Conservation (phyloP, 2,329 filamentous ascomycete species). For the Xylaria sp. region DNA sequence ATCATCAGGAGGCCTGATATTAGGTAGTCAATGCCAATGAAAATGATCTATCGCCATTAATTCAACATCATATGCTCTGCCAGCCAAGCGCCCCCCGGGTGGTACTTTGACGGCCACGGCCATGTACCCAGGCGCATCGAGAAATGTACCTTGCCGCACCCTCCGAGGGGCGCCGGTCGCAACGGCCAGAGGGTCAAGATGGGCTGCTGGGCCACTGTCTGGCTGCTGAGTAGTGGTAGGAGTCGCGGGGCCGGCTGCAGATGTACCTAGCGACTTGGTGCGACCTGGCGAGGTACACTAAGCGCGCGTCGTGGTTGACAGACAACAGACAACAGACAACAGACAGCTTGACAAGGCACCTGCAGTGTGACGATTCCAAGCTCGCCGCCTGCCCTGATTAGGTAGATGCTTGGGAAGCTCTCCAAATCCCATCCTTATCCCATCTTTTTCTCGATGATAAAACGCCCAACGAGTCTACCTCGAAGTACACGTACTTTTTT, state of each 20-base stretch:
- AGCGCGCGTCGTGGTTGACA: neutral
- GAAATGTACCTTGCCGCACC: neutral
- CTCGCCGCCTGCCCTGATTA: slow-evolving; percentile 8
- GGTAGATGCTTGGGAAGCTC: neutral
- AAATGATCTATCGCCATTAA: neutral
- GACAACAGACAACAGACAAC: too few species aligned
- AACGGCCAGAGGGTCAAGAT: neutral
- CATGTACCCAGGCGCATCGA: neutral
- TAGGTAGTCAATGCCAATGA: neutral
- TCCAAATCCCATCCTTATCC: slow-evolving; percentile 13
- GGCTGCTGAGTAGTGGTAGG: neutral
- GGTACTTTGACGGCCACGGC: neutral
- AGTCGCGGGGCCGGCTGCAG: neutral
- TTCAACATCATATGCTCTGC: neutral
- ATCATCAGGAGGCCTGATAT: slow-evolving; percentile 1
- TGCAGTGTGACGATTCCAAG: slow-evolving; percentile 30
- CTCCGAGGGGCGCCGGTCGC: neutral
- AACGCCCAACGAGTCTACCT: slow-evolving; percentile 13
- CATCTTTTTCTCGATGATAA: slow-evolving; percentile 22
- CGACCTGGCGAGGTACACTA: neutral
- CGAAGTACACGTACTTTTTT: neutral
- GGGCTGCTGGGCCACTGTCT: neutral
- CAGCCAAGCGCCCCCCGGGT: neutral
- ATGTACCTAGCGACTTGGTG: neutral
- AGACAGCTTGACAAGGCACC: too few species aligned